These are phyloP conservation scores for Oxytropis ochrocephala DNA, from an alignment of 306 rosid genomes.

Conservation along the genomic window DNA sequence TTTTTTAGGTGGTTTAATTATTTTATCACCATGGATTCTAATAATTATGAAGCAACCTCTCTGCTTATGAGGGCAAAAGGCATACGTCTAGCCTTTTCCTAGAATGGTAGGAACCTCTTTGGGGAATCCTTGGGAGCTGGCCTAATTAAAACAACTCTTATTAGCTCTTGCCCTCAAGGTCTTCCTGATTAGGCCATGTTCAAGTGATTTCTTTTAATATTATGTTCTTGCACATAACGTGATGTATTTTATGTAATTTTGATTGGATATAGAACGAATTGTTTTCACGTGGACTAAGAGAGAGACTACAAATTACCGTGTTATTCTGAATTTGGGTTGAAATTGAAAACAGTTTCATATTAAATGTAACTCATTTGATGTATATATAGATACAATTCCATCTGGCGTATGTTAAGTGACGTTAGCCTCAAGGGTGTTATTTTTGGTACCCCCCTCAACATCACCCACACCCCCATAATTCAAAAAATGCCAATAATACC, in stretches of 20 bases:
- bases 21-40: neutral
- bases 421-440: no score
- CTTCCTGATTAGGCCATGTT: neutral
- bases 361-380: neutral
- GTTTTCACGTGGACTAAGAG: neutral
- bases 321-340: neutral
- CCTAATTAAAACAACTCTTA: neutral
- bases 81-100: neutral
- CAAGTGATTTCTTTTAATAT: neutral
- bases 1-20: neutral
- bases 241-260: neutral
- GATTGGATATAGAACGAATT: neutral
- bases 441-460: no score
- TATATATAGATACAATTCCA: neutral
- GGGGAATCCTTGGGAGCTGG: neutral
- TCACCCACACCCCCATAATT: no score
- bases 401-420: neutral
- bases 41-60: neutral
- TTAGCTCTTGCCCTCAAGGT: neutral
- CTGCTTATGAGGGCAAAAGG: neutral
- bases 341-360: neutral
- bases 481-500: no score
- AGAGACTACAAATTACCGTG: neutral
- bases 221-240: neutral
- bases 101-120: neutral